These are phyloP conservation scores for Ceratobasidium sp. DNA, from an alignment of 1,284 basidiomycete genomes.

Conservation along the genomic window DNA sequence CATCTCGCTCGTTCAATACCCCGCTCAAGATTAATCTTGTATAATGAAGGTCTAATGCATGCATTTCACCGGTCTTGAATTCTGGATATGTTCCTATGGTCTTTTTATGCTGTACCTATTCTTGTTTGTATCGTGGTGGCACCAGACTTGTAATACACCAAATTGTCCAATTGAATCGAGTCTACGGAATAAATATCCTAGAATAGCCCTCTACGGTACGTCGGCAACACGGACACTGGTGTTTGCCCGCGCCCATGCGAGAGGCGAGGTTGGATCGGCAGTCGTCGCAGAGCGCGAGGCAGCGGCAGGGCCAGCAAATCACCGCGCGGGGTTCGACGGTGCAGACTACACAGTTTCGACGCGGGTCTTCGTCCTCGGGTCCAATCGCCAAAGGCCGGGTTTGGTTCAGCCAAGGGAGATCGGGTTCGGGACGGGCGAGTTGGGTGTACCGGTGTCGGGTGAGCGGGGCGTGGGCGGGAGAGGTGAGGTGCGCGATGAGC, in stretches of 20 bases:
- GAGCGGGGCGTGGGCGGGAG: slow-evolving; percentile 52
- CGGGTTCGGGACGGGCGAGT: slow-evolving; percentile 42
- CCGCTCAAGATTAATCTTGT: neutral
- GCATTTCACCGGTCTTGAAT: neutral
- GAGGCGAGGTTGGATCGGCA: slow-evolving; percentile 73
- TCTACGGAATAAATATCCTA: slow-evolving; percentile 66
- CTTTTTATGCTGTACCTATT: neutral
- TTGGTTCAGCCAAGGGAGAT: neutral
- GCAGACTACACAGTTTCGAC: slow-evolving; percentile 70
- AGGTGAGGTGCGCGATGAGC: slow-evolving; percentile 59
- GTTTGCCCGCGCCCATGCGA: slow-evolving; percentile 65
- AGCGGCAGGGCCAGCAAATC: slow-evolving; percentile 83
- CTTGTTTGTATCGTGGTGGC: neutral
- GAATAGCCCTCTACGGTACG: slow-evolving; percentile 75
- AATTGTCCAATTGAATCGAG: neutral
- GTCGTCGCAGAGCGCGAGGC: slow-evolving; percentile 73
- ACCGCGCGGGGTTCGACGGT: slow-evolving; percentile 71
- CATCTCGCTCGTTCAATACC: neutral
- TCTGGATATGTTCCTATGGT: neutral
- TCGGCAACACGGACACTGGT: slow-evolving; percentile 76
- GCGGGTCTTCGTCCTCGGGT: slow-evolving; percentile 47
- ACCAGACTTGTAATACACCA: neutral
- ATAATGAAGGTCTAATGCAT: slow-evolving; percentile 17
- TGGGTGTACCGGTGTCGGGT: slow-evolving; percentile 57
- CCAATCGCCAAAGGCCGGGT: neutral